Base-by-base conservation (phyloP, 768 basidiomycete genomes). In the Tylopilus sp. region DNA sequence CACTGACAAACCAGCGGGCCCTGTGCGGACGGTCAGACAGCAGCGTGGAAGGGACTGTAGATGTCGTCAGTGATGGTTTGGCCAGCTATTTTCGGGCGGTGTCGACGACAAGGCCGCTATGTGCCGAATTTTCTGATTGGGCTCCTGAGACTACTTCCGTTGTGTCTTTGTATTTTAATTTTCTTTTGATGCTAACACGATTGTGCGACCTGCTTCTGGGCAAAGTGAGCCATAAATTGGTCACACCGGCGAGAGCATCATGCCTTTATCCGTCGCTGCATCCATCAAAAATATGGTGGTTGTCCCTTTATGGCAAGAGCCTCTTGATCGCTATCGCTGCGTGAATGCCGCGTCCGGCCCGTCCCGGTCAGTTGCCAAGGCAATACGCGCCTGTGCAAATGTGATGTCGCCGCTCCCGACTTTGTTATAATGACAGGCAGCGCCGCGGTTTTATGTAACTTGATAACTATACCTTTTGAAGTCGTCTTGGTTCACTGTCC, bases 1-100 rank as follows among this genome's bases (percentile, higher is more conserved):
- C 15, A 57, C 18, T 26, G 44, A 21, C 53, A 22, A 30, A n/a
- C 49, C 63, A 0, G 18, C 49, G n/a, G n/a, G n/a, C n/a, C n/a
- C n/a, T n/a, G n/a, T n/a, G 15, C 55, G 15, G 25, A 44, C 38
- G 33, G 17, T 44, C 44, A 43, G 42, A 18, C 23, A 17, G 20
- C 10, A 28, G 6, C 10, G 26, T 7, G 2, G 46, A 31, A 6
- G 18, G 48, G 20, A 35, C 1, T 23, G 6, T 26, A 23, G 45
- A 40, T 15, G 35, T n/a, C 40, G n/a, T 23, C 0, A 0, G 31
- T 18, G 15, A n/a, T 44, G 46, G 36, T 31, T 38, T n/a, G 39
- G 17, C 3, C 17, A 21, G 33, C 11, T 11, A 8, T 39, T 30
- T 40, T 4, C 6, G 21, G 31, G 26, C 31, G 39, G 23, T 7